phyloP scores from a whole-genome alignment of 345 rosid genomes.

The Firmiana major region DNA sequence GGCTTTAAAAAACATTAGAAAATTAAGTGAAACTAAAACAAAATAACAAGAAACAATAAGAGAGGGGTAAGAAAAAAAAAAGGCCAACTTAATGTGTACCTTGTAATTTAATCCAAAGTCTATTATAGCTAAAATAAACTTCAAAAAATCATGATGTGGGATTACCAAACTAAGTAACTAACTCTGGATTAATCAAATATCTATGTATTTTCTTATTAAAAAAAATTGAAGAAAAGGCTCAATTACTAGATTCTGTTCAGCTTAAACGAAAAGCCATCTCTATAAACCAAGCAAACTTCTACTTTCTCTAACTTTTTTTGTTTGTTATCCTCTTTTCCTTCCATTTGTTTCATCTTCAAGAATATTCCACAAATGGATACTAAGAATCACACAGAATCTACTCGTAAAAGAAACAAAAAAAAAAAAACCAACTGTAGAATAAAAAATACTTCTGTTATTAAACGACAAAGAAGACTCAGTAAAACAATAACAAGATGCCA shows the following conservation, averaged over 20 bases:
- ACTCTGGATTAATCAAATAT: background rate
- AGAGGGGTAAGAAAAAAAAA: background rate
- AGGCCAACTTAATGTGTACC: background rate
- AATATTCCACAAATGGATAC: background rate
- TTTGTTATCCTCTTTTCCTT: background rate
- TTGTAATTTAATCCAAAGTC: background rate
- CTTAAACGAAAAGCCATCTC: background rate
- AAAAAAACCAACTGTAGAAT: slow-evolving; percentile 17
- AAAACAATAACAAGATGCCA: too few species aligned
- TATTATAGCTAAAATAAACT: background rate
- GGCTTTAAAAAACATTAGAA: background rate
- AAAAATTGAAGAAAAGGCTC: background rate
- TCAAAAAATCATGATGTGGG: background rate
- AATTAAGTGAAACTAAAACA: background rate
- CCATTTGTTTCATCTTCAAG: background rate
- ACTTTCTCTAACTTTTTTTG: background rate
- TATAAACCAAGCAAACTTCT: background rate
- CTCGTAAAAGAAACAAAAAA: background rate
- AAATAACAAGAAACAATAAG: background rate
- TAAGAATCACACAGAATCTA: background rate
- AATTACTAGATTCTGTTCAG: background rate
- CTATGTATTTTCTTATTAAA: too few species aligned
- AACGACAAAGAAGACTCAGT: slow-evolving; percentile 6
- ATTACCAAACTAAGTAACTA: background rate
- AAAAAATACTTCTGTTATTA: background rate